Conservation (phyloP, 78 protist species). For the Dictyostelium intermedium region DNA sequence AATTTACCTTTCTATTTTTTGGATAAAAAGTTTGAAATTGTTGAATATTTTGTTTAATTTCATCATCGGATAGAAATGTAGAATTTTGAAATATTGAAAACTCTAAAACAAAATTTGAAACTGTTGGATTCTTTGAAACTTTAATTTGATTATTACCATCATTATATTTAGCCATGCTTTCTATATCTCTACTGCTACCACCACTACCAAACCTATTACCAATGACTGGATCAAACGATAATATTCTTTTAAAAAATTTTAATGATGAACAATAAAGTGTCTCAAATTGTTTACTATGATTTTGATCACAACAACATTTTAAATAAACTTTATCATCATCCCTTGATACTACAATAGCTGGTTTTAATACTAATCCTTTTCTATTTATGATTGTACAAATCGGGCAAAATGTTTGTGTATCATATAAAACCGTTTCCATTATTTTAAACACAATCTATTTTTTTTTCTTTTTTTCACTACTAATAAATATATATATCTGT, state of each 20-base stretch:
- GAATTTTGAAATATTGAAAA: constrained; percentile 22
- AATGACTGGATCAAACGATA: background rate
- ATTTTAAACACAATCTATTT: background rate
- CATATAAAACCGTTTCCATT: constrained; percentile 17
- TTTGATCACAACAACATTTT: constrained; percentile 14
- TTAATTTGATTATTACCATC: background rate
- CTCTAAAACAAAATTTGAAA: constrained; percentile 36
- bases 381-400: constrained; percentile 59
- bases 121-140: constrained; percentile 19
- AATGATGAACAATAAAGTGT: constrained; percentile 62
- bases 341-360: constrained; percentile 35
- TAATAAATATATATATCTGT: too few relatives aligned
- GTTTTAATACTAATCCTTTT: constrained; percentile 30
- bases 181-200: background rate
- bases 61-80: constrained; percentile 24
- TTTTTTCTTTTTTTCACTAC: too few relatives aligned
- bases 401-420: constrained; percentile 66
- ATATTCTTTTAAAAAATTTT: constrained; percentile 51
- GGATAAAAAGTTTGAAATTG: constrained; percentile 61
- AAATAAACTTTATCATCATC: constrained; percentile 61
- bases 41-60: constrained; percentile 8
- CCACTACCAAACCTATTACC: background rate
- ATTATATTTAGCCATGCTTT: background rate
- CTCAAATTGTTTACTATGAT: background rate
- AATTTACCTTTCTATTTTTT: constrained; percentile 62